phyloP scores from a whole-genome alignment of 805 yeast species.

The Scheffersomyces lignosus region DNA sequence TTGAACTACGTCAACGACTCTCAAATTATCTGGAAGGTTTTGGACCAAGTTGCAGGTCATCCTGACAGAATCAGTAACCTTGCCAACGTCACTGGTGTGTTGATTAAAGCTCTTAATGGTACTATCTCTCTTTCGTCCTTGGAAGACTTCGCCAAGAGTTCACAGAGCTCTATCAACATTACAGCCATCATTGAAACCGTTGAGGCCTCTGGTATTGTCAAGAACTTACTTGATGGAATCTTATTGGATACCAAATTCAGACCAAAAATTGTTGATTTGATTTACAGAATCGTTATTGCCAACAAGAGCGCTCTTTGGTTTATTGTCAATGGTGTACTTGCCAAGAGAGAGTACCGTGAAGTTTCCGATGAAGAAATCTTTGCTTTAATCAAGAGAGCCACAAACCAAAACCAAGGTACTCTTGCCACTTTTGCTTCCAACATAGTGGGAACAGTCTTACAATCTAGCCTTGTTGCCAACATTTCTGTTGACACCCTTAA shows the following conservation, averaged over 20 bases:
- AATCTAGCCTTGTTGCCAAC: conserved; percentile 25
- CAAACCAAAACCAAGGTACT: conserved; percentile 16
- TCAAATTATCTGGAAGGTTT: conserved; percentile 32
- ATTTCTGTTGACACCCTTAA: conserved; percentile 26
- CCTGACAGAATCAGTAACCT: conserved; percentile 26
- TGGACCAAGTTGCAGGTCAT: conserved; percentile 35
- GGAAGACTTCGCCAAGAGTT: neutral
- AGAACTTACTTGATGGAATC: conserved; percentile 36
- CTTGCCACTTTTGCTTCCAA: conserved; percentile 29
- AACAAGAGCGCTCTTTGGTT: conserved; percentile 27
- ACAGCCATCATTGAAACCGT: conserved; percentile 24
- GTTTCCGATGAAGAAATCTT: neutral
- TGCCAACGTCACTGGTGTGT: conserved; percentile 31
- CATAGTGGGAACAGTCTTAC: conserved; percentile 25
- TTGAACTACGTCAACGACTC: conserved; percentile 29
- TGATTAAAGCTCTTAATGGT: conserved; percentile 10
- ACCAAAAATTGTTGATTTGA: conserved; percentile 31
- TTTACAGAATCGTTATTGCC: conserved; percentile 29
- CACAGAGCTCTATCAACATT: conserved; percentile 14
- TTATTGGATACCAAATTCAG: conserved; percentile 34
- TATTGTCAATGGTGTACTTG: conserved; percentile 21
- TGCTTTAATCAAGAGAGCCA: conserved; percentile 13
- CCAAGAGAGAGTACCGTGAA: conserved; percentile 16
- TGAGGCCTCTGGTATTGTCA: conserved; percentile 34
- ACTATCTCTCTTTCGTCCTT: conserved; percentile 2